Evolutionary conservation across 2,329 filamentous ascomycete species (phyloP).

Genomic region (Colletotrichum nymphaeae): DNA sequence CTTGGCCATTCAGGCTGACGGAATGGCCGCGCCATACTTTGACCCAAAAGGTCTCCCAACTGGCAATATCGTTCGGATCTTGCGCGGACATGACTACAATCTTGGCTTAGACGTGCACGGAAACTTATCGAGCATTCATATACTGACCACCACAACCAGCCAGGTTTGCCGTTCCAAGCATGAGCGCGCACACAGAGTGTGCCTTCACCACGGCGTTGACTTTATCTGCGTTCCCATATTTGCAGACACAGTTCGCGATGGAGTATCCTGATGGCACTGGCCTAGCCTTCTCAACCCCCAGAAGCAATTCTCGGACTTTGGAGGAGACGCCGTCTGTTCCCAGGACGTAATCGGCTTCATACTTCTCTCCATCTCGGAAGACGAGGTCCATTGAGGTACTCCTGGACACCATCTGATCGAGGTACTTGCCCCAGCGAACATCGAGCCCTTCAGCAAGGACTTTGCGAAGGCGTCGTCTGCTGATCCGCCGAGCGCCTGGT

Average conservation of each 20-base stretch:
- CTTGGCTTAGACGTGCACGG: background rate
- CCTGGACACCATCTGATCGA: constrained; percentile 11
- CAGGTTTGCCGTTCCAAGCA: constrained; percentile 44
- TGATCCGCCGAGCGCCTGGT: constrained; percentile 48
- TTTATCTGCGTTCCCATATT: constrained; percentile 41
- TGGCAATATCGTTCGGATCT: constrained; percentile 39
- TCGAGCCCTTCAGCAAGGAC: constrained; percentile 47
- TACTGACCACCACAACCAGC: constrained; percentile 45
- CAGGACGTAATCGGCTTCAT: constrained; percentile 43
- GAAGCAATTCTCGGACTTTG: constrained; percentile 44
- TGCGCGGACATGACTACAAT: constrained; percentile 40
- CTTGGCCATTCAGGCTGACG: constrained; percentile 45
- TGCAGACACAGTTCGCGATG: constrained; percentile 44
- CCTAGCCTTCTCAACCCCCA: constrained; percentile 41
- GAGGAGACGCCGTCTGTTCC: constrained; percentile 47
- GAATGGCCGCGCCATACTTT: constrained; percentile 47
- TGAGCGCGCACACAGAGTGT: constrained; percentile 46
- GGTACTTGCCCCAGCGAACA: constrained; percentile 44
- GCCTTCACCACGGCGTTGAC: constrained; percentile 40
- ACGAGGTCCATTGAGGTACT: constrained; percentile 37
- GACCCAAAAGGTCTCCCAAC: constrained; percentile 49
- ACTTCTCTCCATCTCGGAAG: constrained; percentile 42
- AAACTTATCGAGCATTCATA: background rate
- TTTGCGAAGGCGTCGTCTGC: constrained; percentile 45
- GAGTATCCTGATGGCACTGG: constrained; percentile 42